Conservation (phyloP, 768 basidiomycete species). For the Imleria badia region DNA sequence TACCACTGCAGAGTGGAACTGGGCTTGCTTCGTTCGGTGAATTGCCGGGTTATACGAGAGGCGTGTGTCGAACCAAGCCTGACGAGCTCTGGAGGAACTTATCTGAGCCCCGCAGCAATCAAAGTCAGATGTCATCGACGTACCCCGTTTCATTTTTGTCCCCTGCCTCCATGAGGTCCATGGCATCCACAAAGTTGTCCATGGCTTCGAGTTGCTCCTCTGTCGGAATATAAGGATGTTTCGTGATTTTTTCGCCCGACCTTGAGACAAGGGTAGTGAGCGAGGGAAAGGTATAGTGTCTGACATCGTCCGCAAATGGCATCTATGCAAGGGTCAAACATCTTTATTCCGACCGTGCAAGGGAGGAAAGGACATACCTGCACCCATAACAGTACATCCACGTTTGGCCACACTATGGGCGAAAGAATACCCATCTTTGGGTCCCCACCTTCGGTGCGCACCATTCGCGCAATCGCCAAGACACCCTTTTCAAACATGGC, state of each 20-base stretch:
- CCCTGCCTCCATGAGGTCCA: constrained; percentile 81
- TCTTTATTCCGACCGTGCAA: background rate
- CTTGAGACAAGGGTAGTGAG: constrained; percentile 71
- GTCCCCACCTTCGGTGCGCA: constrained; percentile 66
- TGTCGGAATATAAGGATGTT: constrained; percentile 84
- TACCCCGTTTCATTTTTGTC: constrained; percentile 79
- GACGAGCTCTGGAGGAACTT: constrained; percentile 45
- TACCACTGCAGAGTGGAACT: constrained; percentile 84
- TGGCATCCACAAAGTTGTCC: constrained; percentile 82
- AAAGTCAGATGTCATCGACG: constrained; percentile 12
- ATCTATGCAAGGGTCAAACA: constrained; percentile 48
- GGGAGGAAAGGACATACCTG: constrained; percentile 49
- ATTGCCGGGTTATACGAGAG: constrained; percentile 87
- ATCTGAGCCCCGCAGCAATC: constrained; percentile 1
- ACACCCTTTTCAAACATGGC: constrained; percentile 69
- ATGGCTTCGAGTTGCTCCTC: constrained; percentile 76
- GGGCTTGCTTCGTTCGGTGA: constrained; percentile 90
- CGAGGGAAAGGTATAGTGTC: constrained; percentile 84
- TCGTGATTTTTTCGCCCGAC: constrained; percentile 67
- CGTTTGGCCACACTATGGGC: constrained; percentile 59
- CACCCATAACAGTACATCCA: constrained; percentile 83
- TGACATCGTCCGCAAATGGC: constrained; percentile 94
- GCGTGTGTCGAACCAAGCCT: constrained; percentile 74
- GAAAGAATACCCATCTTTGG: constrained; percentile 83
- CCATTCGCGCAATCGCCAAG: constrained; percentile 83